Base-by-base conservation (phyloP, 1,284 basidiomycete genomes). In the Schizopora paradoxa region DNA sequence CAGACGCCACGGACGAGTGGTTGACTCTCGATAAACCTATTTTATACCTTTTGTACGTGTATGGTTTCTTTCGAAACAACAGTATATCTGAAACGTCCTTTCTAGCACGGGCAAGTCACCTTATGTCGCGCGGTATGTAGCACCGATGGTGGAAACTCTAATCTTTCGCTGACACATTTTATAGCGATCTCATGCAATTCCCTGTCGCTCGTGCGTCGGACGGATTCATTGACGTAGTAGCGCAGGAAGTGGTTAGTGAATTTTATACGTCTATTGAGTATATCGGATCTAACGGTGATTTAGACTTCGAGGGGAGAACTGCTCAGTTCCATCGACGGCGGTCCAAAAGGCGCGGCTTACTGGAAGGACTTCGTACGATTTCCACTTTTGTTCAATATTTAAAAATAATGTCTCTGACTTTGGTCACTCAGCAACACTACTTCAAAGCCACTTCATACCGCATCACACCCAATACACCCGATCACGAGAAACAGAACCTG, bases 161-260 rank as follows among this genome's bases (percentile, higher is more conserved):
- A 47, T 26, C 33, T 26, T 19, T 26, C 7, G n/a, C 32, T 32
- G 18, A 40, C n/a, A 26, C 13, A 23, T 41, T 6, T 5, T 10
- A 22, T 43, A 79, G 84, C 41, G 86, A 91, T 60, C 68, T 90
- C 32, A 87, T 92, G 82, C 83, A 91, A 43, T 94, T 92, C 63
- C 91, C 91, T 0, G 81, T 88, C 3, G 82, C 88, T 1, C 64
- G 81, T 29, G 79, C 86, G 0, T 80, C 86, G 41, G 85, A 91
- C 57, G 92, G 91, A 0, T 61, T 84, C 29, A 79, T 95, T 44
- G 91, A 96, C 59, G 64, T 95, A 16, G 77, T 78, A 28, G 68
- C 82, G 14, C 84, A 92, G 66, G 75, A 77, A 43, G 55, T 73
- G 44, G 88, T 87, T 53, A 42, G 70, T 54, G 6, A 26, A 16